A percentile compares a stretch with the other conserved stretches of the same genome.
These are phyloP conservation scores for Xylariaceae sp. DNA, from an alignment of 2,329 filamentous ascomycete species.

Conservation along the genomic window DNA sequence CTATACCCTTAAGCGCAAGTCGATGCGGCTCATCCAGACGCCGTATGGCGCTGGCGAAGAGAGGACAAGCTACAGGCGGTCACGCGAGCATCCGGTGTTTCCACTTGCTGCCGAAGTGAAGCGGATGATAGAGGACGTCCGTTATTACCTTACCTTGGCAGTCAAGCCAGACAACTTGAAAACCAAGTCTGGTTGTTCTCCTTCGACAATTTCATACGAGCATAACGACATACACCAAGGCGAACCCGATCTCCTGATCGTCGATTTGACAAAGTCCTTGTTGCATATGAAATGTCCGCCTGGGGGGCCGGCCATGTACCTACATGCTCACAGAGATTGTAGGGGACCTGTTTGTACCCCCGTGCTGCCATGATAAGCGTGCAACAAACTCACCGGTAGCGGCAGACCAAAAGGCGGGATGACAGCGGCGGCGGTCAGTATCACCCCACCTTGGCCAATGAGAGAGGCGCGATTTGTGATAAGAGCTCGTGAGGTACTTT, in stretches of 20 bases:
- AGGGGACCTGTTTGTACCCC: slow-evolving; percentile 4
- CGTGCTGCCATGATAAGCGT: slow-evolving; percentile 14
- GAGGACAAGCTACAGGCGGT: slow-evolving; percentile 11
- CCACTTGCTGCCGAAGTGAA: slow-evolving; percentile 27
- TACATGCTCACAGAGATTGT: neutral
- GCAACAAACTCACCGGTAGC: slow-evolving; percentile 10
- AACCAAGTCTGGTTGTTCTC: neutral
- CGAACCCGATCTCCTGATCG: too few relatives aligned
- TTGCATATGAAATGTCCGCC: too few relatives aligned
- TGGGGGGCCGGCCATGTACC: too few relatives aligned
- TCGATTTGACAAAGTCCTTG: too few relatives aligned
- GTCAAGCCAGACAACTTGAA: neutral
- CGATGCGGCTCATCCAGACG: slow-evolving; percentile 35
- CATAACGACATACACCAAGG: too few relatives aligned
- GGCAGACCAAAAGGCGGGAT: slow-evolving; percentile 12
- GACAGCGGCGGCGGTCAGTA: slow-evolving; percentile 22
- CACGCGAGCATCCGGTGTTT: slow-evolving; percentile 23
- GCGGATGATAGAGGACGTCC: slow-evolving; percentile 10
- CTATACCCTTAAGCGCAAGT: slow-evolving; percentile 58
- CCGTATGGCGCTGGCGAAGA: slow-evolving; percentile 17
- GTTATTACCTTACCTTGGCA: slow-evolving; percentile 1
- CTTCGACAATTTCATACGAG: too few relatives aligned
- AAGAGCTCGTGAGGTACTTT: slow-evolving; percentile 2
- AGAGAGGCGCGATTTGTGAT: slow-evolving; percentile 15
- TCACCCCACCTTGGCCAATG: slow-evolving; percentile 23